Percentiles rank a stretch among this genome's conserved stretches.
Evolutionary conservation across 2,329 filamentous ascomycete species (phyloP).

Genomic region (Dissoconium aciculare): DNA sequence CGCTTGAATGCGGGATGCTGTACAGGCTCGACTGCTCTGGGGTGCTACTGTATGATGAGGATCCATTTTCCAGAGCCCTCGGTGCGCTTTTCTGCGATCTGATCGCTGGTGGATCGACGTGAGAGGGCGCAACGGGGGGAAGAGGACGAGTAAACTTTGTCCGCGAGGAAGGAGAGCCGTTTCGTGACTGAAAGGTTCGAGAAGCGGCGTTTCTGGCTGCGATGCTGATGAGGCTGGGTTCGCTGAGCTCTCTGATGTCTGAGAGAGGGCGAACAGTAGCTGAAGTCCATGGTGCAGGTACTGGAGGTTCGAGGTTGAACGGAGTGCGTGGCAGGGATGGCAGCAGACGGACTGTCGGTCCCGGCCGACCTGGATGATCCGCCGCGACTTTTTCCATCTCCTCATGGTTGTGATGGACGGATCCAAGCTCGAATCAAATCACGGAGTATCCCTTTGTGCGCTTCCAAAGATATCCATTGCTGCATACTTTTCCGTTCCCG

Average conservation of each 20-base stretch:
- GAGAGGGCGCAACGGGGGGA: slow-evolving; percentile 2
- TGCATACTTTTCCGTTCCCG: too few relatives aligned
- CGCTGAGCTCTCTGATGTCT: slow-evolving; percentile 36
- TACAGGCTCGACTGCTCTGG: slow-evolving; percentile 31
- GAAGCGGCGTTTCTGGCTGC: slow-evolving; percentile 2
- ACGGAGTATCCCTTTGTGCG: too few relatives aligned
- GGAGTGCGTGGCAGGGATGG: slow-evolving; percentile 1
- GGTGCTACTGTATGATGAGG: slow-evolving; percentile 21
- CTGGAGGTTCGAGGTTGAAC: too few relatives aligned
- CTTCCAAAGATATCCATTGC: too few relatives aligned
- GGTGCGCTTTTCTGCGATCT: too few relatives aligned
- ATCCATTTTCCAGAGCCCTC: slow-evolving; percentile 9
- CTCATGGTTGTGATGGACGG: slow-evolving; percentile 1
- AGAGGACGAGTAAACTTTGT: too few relatives aligned
- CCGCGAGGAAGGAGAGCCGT: too few relatives aligned
- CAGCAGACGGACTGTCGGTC: slow-evolving; percentile 1
- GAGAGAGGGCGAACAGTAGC: slow-evolving; percentile 31
- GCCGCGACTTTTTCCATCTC: slow-evolving; percentile 3
- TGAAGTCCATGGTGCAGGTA: slow-evolving; percentile 13
- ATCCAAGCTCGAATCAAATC: too few relatives aligned
- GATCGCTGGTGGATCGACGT: neutral
- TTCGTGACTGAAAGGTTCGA: neutral
- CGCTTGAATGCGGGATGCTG: slow-evolving; percentile 30
- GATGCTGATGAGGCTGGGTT: slow-evolving; percentile 32
- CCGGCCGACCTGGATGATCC: slow-evolving; percentile 2